Percentiles rank a stretch among this genome's conserved stretches.
Evolutionary conservation across 2,329 filamentous ascomycete genomes (phyloP).

Genomic region (Phoma sp.): DNA sequence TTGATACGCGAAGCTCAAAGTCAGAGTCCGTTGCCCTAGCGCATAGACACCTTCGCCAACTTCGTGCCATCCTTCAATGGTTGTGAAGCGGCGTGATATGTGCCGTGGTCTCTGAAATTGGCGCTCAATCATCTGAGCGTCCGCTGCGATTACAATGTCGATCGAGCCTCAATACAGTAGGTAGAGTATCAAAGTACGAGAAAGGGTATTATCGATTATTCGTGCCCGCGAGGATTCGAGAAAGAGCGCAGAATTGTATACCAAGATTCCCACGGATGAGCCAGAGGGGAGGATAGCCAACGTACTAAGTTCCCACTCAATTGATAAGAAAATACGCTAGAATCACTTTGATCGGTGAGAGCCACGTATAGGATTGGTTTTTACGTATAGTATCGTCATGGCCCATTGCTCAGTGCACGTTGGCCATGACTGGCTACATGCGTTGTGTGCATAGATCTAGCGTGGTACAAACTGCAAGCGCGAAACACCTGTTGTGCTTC

Average conservation of each 20-base stretch:
- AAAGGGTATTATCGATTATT: neutral
- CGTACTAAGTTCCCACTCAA: too few species aligned
- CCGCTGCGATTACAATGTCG: neutral
- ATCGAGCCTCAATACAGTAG: neutral
- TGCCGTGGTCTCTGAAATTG: neutral
- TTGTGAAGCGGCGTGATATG: conserved; percentile 24
- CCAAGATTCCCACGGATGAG: too few species aligned
- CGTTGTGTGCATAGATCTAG: neutral
- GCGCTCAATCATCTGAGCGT: neutral
- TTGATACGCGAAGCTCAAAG: neutral
- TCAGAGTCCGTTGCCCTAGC: conserved; percentile 9
- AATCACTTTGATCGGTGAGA: too few species aligned
- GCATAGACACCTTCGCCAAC: conserved; percentile 21
- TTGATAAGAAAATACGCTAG: too few species aligned
- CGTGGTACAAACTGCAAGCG: neutral
- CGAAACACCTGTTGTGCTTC: neutral
- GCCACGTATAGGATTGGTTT: too few species aligned
- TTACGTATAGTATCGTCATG: neutral
- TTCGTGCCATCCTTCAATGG: conserved; percentile 27
- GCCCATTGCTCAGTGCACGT: neutral
- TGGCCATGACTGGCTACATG: neutral
- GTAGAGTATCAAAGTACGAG: neutral
- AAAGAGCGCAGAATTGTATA: too few species aligned
- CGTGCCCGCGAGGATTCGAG: too few species aligned
- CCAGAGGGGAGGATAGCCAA: too few species aligned